These are phyloP conservation scores for Dactylis glomerata DNA, from an alignment of 176 grass and related monocot species.

Conservation along the genomic window DNA sequence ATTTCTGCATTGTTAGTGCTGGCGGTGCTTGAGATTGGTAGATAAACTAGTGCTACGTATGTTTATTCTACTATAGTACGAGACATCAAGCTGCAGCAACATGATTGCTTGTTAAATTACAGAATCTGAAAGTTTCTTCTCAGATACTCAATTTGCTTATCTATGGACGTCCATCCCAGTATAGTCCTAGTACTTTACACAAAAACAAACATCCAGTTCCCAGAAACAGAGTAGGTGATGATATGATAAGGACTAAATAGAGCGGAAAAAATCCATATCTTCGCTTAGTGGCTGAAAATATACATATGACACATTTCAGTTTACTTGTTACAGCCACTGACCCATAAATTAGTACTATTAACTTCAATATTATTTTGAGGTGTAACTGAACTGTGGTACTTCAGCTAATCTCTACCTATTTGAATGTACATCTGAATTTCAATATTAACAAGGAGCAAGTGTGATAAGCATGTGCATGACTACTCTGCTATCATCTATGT, in stretches of 20 bases:
- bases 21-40: no score
- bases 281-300: neutral
- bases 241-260: neutral
- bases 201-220: neutral
- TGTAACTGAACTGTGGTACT: neutral
- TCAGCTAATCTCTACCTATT: constrained; percentile 15
- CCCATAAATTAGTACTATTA: neutral
- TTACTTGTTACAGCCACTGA: constrained; percentile 11
- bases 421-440: neutral
- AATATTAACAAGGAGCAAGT: neutral
- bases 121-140: no score
- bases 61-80: no score
- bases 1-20: no score
- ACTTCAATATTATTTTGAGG: neutral
- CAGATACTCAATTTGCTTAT: no score
- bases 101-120: no score
- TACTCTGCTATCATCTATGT: neutral
- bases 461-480: neutral
- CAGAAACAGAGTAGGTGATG: neutral
- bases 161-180: no score
- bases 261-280: neutral
- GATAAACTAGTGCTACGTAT: no score
- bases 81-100: no score
- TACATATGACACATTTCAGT: neutral
- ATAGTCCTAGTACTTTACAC: no score